Base-by-base conservation (phyloP, 1,139 yeast species). In the Yamadazyma sp. region DNA sequence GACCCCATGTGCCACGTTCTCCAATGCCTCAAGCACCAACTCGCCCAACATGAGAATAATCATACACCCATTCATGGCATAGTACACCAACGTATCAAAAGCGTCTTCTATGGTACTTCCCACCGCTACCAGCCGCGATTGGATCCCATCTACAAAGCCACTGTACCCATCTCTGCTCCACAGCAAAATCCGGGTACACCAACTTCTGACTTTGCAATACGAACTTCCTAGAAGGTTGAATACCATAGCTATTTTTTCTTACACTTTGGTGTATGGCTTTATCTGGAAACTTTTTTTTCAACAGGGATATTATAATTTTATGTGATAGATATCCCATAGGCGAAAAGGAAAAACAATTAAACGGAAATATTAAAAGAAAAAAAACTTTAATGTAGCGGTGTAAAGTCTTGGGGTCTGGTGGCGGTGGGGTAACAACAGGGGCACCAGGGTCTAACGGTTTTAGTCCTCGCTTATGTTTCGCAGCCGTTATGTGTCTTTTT, bases 51-150 rank as follows among this genome's bases (percentile, higher is more conserved):
- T 48, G 44, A 62, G 45, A 32, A 58, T 46, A 34, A 62, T 33
- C 59, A 61, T 53, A 17, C 63, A 43, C 27, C 52, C 43, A 44
- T 62, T 62, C 48, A 63, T 56, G 18, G 56, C 43, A 41, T 61
- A 62, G 50, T 63, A 63, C 10, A 62, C 47, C 17, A 54, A 31
- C 9, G 64, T 60, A 46, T 62, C 68, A 34, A 63, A 47, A 3
- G 36, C 25, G 17, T 39, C 40, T 12, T 30, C 33, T 4, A 30
- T 17, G 4, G 4, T 16, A 3, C 17, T 10, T n/a, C 18, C 20
- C 31, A 16, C 29, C 6, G n/a, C 29, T 3, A 7, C n/a, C 20
- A 16, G 11, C 11, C 16, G 20, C n/a, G 16, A 12, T 5, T 27
- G 16, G 11, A 28, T 18, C 4, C 31, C 31, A 16, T 14, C 31